These are phyloP conservation scores for Cytidiella melzeri DNA, from an alignment of 768 basidiomycete genomes.

Conservation along the genomic window DNA sequence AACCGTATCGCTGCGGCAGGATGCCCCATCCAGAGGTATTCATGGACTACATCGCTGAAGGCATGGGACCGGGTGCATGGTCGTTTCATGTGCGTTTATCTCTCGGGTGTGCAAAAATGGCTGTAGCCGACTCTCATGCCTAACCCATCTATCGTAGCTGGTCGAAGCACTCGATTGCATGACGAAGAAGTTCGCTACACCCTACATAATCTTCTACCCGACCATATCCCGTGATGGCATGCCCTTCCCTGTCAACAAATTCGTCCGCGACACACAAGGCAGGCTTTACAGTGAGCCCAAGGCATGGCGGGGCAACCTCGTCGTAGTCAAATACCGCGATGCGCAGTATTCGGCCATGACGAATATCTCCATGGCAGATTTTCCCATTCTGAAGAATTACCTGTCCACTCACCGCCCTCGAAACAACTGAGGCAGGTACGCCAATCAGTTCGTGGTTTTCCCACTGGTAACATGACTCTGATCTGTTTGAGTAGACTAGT, in stretches of 20 bases:
- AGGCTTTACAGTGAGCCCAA: conserved; percentile 48
- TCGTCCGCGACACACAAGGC: conserved; percentile 70
- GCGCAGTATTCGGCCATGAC: conserved; percentile 46
- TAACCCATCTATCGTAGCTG: conserved; percentile 35
- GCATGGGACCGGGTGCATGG: conserved; percentile 63
- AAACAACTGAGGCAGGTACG: no score
- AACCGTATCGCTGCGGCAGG: conserved; percentile 41
- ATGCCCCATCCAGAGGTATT: conserved; percentile 81
- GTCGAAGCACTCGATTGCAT: conserved; percentile 75
- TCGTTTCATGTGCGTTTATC: conserved; percentile 54
- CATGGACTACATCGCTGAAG: conserved; percentile 83
- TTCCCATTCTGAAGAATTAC: conserved; percentile 76
- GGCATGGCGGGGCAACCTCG: conserved; percentile 78
- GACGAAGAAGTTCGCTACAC: conserved; percentile 70
- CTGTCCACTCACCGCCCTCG: conserved; percentile 62
- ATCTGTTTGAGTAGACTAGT: no score
- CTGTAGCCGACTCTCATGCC: conserved; percentile 11
- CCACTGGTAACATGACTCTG: no score
- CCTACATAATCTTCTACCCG: conserved; percentile 81
- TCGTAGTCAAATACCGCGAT: conserved; percentile 64
- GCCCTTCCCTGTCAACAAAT: conserved; percentile 77
- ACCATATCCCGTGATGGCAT: conserved; percentile 70
- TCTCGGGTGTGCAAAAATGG: no score
- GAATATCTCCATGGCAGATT: conserved; percentile 78
- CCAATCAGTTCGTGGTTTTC: no score